Conservation (phyloP, 768 basidiomycete genomes). For the Lyophyllum shimeji region DNA sequence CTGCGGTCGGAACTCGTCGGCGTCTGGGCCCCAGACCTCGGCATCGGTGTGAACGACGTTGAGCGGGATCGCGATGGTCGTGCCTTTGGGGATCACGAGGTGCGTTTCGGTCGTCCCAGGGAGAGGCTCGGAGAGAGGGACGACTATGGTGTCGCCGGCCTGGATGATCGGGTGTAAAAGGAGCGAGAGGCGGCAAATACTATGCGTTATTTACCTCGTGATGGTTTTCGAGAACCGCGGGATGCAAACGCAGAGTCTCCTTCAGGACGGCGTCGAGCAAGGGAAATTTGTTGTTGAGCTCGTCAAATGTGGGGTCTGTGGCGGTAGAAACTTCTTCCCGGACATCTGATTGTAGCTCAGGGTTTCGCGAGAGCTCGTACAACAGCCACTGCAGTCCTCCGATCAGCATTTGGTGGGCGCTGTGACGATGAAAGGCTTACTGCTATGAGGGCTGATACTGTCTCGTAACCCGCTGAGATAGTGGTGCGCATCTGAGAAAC, state of each 20-base stretch:
- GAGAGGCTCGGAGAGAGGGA: constrained; percentile 57
- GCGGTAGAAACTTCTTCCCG: constrained; percentile 51
- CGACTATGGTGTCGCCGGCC: constrained; percentile 49
- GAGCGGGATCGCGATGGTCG: constrained; percentile 51
- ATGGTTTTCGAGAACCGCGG: constrained; percentile 64
- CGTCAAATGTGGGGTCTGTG: constrained; percentile 50
- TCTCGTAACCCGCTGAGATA: constrained; percentile 61
- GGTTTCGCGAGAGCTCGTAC: constrained; percentile 57
- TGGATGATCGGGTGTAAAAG: constrained; percentile 16
- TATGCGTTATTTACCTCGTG: constrained; percentile 42
- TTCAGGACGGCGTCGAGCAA: constrained; percentile 61
- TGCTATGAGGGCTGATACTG: constrained; percentile 45
- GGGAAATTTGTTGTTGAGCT: constrained; percentile 46
- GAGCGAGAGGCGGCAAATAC: neutral
- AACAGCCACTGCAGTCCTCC: constrained; percentile 53
- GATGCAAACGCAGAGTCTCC: constrained; percentile 62
- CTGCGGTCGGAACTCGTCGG: constrained; percentile 54
- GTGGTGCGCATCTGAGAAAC: constrained; percentile 63
- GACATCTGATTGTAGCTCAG: constrained; percentile 51
- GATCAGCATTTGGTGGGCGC: neutral
- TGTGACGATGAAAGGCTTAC: constrained; percentile 23
- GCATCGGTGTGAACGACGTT: constrained; percentile 57
- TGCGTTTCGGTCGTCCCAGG: constrained; percentile 40
- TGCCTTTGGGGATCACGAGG: constrained; percentile 57
- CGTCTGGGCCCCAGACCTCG: constrained; percentile 60